phyloP scores from a whole-genome alignment of 257 asterid genomes.

The Lantana camara region DNA sequence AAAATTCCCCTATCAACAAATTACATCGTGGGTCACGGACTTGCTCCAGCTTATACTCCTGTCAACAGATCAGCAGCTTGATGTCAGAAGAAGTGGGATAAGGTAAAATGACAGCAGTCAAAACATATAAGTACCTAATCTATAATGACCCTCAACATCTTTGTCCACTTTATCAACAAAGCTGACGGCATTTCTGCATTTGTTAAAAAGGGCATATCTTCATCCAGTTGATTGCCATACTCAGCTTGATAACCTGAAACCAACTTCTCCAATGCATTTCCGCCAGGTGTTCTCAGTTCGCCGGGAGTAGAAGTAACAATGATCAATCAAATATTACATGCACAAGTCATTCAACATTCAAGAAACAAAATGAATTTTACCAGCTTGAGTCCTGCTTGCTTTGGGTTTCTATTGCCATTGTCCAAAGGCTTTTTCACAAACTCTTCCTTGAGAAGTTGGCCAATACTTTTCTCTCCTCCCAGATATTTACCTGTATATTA shows the following conservation, averaged over 20 bases:
- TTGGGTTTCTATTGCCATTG: conserved; percentile 50
- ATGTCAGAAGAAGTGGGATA: conserved; percentile 18
- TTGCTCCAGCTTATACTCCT: conserved; percentile 64
- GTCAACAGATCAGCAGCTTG: conserved; percentile 9
- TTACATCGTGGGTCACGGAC: conserved; percentile 36
- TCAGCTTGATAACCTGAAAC: conserved; percentile 77
- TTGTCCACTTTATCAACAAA: conserved; percentile 70
- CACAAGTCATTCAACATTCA: not conserved
- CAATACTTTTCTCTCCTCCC: conserved; percentile 99
- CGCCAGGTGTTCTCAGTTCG: conserved; percentile 61
- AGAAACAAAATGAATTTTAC: conserved; percentile 39
- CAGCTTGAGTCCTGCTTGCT: conserved; percentile 53
- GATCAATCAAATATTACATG: conserved; percentile 19
- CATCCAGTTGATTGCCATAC: conserved; percentile 66
- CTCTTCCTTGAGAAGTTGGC: conserved; percentile 92
- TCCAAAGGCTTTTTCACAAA: conserved; percentile 58
- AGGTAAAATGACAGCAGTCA: not conserved
- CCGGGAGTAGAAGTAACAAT: conserved; percentile 16
- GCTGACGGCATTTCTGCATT: conserved; percentile 66
- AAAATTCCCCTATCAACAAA: too few relatives aligned
- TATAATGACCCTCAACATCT: conserved; percentile 54
- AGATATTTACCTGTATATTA: conserved; percentile 62
- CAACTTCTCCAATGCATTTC: conserved; percentile 66
- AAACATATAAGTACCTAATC: conserved; percentile 59
- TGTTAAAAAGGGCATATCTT: conserved; percentile 64